Percentiles rank a stretch among this genome's conserved stretches.
Evolutionary conservation across 768 basidiomycete species (phyloP).

Genomic region (Myochromella boudieri): DNA sequence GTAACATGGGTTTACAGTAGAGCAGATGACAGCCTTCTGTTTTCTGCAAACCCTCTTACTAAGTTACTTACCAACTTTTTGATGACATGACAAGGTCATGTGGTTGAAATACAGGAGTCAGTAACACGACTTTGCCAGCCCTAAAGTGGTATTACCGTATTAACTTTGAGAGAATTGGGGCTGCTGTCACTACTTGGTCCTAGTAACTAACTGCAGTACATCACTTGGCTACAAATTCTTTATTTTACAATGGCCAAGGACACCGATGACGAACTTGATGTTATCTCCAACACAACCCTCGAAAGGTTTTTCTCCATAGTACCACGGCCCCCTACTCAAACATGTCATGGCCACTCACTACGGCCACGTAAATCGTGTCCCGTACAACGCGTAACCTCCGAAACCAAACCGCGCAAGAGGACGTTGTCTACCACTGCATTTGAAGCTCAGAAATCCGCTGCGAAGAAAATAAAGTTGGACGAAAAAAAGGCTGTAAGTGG

Average conservation of each 20-base stretch:
- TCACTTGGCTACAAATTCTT: too few species aligned
- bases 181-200: background rate
- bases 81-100: background rate
- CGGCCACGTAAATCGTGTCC: slow-evolving; percentile 15
- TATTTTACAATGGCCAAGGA: background rate
- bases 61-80: too few species aligned
- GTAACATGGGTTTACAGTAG: too few species aligned
- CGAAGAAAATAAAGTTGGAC: slow-evolving; percentile 26
- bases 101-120: background rate
- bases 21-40: too few species aligned
- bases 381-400: background rate
- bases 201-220: too few species aligned
- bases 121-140: background rate
- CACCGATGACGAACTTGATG: slow-evolving; percentile 12
- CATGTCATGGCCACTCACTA: slow-evolving; percentile 11
- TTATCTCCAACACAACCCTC: background rate
- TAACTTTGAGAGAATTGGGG: background rate
- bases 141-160: background rate
- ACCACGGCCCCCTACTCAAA: background rate
- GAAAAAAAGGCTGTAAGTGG: slow-evolving; percentile 39
- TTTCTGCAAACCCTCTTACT: too few species aligned
- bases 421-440: slow-evolving; percentile 13
- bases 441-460: slow-evolving; percentile 24
- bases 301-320: slow-evolving; percentile 8
- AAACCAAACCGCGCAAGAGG: slow-evolving; percentile 16